A percentile compares a stretch with the other conserved stretches of the same genome.
These are phyloP conservation scores for Fusarium hostae DNA, from an alignment of 2,329 filamentous ascomycete genomes.

Conservation along the genomic window DNA sequence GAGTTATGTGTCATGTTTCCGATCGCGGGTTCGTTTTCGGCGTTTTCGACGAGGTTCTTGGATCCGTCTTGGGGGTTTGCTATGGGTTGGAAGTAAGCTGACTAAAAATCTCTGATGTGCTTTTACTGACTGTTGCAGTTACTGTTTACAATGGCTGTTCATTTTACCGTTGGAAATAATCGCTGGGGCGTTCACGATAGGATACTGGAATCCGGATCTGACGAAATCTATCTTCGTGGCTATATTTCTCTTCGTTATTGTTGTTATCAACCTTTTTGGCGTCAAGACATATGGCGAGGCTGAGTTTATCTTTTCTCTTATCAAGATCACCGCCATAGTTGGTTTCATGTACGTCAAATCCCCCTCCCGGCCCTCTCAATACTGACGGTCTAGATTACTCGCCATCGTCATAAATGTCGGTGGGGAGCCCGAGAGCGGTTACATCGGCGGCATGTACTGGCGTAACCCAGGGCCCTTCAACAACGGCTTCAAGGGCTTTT, in stretches of 20 bases:
- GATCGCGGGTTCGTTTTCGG: slow-evolving; percentile 90
- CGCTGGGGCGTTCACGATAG: slow-evolving; percentile 83
- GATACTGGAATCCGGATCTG: slow-evolving; percentile 77
- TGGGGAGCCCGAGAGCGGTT: slow-evolving; percentile 76
- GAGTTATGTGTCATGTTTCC: slow-evolving; percentile 93
- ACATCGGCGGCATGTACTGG: slow-evolving; percentile 86
- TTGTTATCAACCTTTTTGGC: slow-evolving; percentile 86
- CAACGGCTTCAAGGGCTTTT: slow-evolving; percentile 84
- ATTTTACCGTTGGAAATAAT: slow-evolving; percentile 88
- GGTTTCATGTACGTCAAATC: slow-evolving; percentile 79
- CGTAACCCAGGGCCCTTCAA: slow-evolving; percentile 81
- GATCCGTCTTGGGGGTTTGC: slow-evolving; percentile 96
- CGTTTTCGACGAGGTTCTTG: slow-evolving; percentile 92
- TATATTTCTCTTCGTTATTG: slow-evolving; percentile 80
- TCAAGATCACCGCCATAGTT: slow-evolving; percentile 88
- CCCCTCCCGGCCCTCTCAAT: accelerated
- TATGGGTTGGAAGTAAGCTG: slow-evolving; percentile 88
- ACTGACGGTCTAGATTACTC: slow-evolving; percentile 68
- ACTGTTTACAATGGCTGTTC: slow-evolving; percentile 88
- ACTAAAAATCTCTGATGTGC: accelerated
- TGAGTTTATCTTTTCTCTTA: slow-evolving; percentile 85
- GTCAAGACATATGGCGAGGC: slow-evolving; percentile 90
- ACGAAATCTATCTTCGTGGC: slow-evolving; percentile 81
- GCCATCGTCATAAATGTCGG: slow-evolving; percentile 88
- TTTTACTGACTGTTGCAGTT: slow-evolving; percentile 59